Evolutionary conservation across 1,284 basidiomycete genomes (phyloP).

Genomic region (Ustilago sp.): DNA sequence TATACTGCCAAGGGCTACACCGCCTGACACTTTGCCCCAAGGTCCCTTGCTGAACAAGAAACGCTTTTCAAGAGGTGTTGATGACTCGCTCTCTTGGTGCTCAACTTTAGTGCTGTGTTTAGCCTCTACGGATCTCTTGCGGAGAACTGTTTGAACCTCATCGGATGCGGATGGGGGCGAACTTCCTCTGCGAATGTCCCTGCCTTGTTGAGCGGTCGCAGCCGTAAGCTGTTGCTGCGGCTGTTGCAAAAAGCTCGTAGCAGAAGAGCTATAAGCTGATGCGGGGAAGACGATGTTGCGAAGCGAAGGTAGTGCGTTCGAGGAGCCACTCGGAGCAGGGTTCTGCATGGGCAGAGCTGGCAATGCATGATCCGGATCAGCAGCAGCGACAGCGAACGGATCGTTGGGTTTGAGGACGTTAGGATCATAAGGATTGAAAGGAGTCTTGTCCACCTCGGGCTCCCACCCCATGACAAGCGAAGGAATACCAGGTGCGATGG

Average conservation of each 20-base stretch:
- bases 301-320: not conserved
- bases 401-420: slow-evolving; percentile 32
- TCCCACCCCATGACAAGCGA: slow-evolving; percentile 1
- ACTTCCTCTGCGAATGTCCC: too few species aligned
- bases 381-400: slow-evolving; percentile 21
- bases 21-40: slow-evolving; percentile 9
- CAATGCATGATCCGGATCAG: slow-evolving; percentile 7
- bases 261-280: not conserved
- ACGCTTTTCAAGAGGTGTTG: slow-evolving; percentile 25
- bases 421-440: slow-evolving; percentile 43
- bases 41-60: slow-evolving; percentile 21
- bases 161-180: not conserved
- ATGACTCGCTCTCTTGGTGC: not conserved
- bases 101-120: not conserved
- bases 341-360: not conserved
- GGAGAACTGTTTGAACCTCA: slow-evolving; percentile 18
- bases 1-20: slow-evolving; percentile 14
- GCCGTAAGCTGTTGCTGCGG: not conserved
- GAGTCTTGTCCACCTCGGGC: slow-evolving; percentile 11
- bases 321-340: not conserved
- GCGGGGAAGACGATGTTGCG: slow-evolving; percentile 10
- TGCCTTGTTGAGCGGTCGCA: not conserved
- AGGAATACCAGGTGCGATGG: slow-evolving; percentile 12
- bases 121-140: slow-evolving; percentile 16
- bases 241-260: not conserved